phyloP scores from a whole-genome alignment of 306 rosid genomes.

The Sphenostylis stenocarpa region DNA sequence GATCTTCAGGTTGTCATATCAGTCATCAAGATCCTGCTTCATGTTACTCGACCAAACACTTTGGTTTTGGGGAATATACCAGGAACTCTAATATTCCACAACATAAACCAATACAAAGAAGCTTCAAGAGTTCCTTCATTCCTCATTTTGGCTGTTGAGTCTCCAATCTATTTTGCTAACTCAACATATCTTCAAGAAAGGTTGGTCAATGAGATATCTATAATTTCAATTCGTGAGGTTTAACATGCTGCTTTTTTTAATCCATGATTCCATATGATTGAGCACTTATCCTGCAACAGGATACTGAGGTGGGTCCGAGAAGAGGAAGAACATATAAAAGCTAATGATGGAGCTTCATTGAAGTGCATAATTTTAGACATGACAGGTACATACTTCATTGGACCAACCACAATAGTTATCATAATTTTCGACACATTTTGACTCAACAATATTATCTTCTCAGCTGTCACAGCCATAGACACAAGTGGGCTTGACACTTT shows the following conservation, averaged over 20 bases:
- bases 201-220: conserved; percentile 42
- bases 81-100: conserved; percentile 82
- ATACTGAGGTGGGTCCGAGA: conserved; percentile 86
- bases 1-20: conserved; percentile 76
- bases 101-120: conserved; percentile 67
- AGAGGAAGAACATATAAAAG: conserved; percentile 78
- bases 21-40: conserved; percentile 84
- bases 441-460: conserved; percentile 24
- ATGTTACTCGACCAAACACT: conserved; percentile 93
- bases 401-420: neutral
- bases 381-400: conserved; percentile 63
- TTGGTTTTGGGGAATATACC: conserved; percentile 73
- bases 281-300: conserved; percentile 46
- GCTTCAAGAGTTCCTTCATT: conserved; percentile 78
- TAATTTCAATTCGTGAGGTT: neutral
- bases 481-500: conserved; percentile 73
- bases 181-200: conserved; percentile 93
- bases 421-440: neutral
- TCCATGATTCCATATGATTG: conserved; percentile 32
- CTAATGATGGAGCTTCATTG: conserved; percentile 46
- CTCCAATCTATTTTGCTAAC: conserved; percentile 92
- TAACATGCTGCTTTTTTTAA: neutral
- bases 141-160: conserved; percentile 77
- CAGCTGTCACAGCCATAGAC: conserved; percentile 91
- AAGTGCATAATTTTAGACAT: conserved; percentile 78